Evolutionary conservation across 805 yeast genomes (phyloP).

Genomic region (Candida silvicultrix): DNA sequence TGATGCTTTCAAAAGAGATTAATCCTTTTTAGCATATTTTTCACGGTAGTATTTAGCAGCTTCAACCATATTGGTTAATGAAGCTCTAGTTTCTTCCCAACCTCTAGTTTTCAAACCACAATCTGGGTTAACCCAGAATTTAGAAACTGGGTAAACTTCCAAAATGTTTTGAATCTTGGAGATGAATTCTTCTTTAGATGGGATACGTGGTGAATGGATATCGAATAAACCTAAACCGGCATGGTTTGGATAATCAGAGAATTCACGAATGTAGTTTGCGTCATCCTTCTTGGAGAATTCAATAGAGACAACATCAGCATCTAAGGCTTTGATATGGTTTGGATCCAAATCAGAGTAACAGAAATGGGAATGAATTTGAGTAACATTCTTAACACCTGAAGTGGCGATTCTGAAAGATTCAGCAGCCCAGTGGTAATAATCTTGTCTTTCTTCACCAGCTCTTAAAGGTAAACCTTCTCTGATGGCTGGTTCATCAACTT

Average conservation of each 20-base stretch:
- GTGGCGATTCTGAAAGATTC: constrained; percentile 99
- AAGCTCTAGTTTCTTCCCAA: constrained; percentile 95
- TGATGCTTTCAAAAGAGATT: neutral
- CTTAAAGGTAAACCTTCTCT: constrained; percentile 99
- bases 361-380: constrained; percentile 99
- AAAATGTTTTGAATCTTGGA: constrained; percentile 89
- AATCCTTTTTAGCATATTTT: constrained; percentile 23
- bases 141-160: constrained; percentile 95
- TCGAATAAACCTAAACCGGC: constrained; percentile 99
- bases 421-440: constrained; percentile 98
- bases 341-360: constrained; percentile 99
- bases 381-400: constrained; percentile 89
- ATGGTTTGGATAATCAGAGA: constrained; percentile 98
- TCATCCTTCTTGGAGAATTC: constrained; percentile 99
- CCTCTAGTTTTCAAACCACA: constrained; percentile 99
- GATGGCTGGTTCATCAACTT: constrained; percentile 99
- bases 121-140: constrained; percentile 99
- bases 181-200: constrained; percentile 94
- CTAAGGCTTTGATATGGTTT: constrained; percentile 98
- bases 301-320: constrained; percentile 98
- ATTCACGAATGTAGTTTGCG: constrained; percentile 96
- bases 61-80: constrained; percentile 97
- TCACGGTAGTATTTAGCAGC: constrained; percentile 96
- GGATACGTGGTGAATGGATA: constrained; percentile 99
- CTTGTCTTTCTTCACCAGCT: constrained; percentile 94